These are phyloP conservation scores for Alternaria tenuissima DNA, from an alignment of 2,329 filamentous ascomycete species.

Conservation along the genomic window DNA sequence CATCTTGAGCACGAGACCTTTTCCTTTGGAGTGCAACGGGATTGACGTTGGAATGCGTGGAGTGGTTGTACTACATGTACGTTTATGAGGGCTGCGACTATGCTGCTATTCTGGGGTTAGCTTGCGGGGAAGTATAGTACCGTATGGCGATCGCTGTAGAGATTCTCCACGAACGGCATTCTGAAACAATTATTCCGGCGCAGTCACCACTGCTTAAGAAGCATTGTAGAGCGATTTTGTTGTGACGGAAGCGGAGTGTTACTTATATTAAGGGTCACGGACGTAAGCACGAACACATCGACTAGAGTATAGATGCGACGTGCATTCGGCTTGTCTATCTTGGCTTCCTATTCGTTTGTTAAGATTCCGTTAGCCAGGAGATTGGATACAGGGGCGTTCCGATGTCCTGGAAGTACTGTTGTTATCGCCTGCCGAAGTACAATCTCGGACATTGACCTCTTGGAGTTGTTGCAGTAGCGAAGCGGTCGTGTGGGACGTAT, in stretches of 20 bases:
- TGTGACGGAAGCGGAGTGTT: not conserved
- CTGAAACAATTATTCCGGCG: not conserved
- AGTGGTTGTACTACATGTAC: not conserved
- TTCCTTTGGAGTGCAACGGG: rapidly evolving
- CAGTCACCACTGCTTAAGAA: too few relatives aligned
- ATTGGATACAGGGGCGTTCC: not conserved
- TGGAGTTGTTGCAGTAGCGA: not conserved
- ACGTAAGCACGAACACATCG: not conserved
- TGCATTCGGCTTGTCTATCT: not conserved
- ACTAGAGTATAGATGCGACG: not conserved
- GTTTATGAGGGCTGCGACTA: not conserved
- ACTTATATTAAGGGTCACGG: not conserved
- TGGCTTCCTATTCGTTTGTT: not conserved
- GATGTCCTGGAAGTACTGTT: not conserved
- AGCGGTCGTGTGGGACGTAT: not conserved
- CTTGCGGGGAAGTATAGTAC: slow-evolving; percentile 11
- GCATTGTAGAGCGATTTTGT: not conserved
- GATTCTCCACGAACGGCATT: slow-evolving; percentile 10
- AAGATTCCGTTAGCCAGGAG: not conserved
- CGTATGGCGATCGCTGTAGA: slow-evolving; percentile 8
- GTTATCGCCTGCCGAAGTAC: not conserved
- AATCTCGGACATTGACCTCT: not conserved
- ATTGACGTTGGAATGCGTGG: not conserved
- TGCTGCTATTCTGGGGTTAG: not conserved
- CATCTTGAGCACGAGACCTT: not conserved